These are phyloP conservation scores for Eragrostis curvula DNA, from an alignment of 176 grass and related monocot genomes.

Conservation along the genomic window DNA sequence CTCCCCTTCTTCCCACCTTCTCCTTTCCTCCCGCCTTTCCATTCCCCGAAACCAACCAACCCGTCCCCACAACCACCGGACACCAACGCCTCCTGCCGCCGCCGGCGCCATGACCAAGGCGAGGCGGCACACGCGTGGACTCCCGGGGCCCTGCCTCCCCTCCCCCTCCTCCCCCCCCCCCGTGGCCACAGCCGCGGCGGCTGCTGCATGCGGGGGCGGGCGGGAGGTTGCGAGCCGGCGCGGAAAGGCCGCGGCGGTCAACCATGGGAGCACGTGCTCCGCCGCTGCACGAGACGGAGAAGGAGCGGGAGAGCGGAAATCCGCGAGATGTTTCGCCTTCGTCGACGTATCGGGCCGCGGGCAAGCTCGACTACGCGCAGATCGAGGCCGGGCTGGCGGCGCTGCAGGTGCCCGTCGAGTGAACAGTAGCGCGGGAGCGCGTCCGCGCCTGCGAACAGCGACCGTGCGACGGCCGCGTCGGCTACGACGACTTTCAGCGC, in stretches of 20 bases:
- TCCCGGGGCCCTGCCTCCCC: conserved; percentile 16
- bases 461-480: conserved; percentile 86
- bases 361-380: conserved; percentile 87
- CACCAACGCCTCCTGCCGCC: conserved; percentile 15
- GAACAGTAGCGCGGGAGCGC: conserved; percentile 92
- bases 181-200: background rate
- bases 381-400: conserved; percentile 89
- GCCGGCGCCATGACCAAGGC: conserved; percentile 66
- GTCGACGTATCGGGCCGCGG: conserved; percentile 74
- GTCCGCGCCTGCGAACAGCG: conserved; percentile 84
- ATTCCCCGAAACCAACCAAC: conserved; percentile 39
- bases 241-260: conserved; percentile 69
- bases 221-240: conserved; percentile 56
- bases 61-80: conserved; percentile 29
- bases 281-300: conserved; percentile 81
- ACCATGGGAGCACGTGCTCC: conserved; percentile 93
- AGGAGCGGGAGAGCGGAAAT: conserved; percentile 89
- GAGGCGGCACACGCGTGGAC: conserved; percentile 57
- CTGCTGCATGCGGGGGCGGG: background rate
- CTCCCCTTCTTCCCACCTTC: conserved; percentile 18
- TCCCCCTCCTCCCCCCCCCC: conserved; percentile 9
- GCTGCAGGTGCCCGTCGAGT: conserved; percentile 76
- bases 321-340: conserved; percentile 82
- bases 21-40: background rate
- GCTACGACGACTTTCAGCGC: conserved; percentile 82